Conservation (phyloP, 2,329 filamentous ascomycete species). For the Botrytis porri region DNA sequence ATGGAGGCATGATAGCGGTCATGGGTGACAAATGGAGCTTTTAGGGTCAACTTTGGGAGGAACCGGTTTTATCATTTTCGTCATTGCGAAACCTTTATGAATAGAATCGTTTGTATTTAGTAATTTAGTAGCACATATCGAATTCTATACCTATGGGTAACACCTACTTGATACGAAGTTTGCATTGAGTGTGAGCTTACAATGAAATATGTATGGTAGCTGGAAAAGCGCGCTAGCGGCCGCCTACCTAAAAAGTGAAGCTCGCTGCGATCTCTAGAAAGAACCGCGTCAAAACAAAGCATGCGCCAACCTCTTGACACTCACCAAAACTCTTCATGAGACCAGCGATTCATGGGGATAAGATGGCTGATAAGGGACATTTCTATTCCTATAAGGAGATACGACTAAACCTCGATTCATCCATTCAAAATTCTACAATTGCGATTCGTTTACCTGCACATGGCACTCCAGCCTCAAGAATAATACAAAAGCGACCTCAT, state of each 20-base stretch:
- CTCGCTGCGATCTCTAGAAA: conserved; percentile 23
- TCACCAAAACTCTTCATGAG: conserved; percentile 22
- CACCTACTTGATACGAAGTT: not conserved
- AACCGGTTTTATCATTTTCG: conserved; percentile 6
- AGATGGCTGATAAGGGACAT: conserved; percentile 62
- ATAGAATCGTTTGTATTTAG: conserved; percentile 7
- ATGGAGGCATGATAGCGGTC: conserved; percentile 18
- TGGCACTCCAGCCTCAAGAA: conserved; percentile 38
- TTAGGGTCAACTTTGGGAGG: not conserved
- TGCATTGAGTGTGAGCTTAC: not conserved
- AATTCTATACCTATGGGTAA: not conserved
- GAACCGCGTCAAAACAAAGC: conserved; percentile 24
- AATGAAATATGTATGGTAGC: conserved; percentile 1
- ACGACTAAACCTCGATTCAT: conserved; percentile 75
- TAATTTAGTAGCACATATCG: not conserved
- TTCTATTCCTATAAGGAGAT: conserved; percentile 81
- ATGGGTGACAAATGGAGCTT: conserved; percentile 21
- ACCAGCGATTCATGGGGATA: conserved; percentile 54
- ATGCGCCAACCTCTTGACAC: conserved; percentile 28
- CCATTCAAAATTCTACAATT: conserved; percentile 65
- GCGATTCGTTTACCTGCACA: conserved; percentile 64
- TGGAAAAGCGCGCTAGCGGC: conserved; percentile 22
- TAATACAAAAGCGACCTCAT: conserved; percentile 43
- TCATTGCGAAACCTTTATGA: not conserved
- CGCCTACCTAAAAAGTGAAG: conserved; percentile 22